Conservation (phyloP, 805 yeast species). For the Kodamaea restingae region DNA sequence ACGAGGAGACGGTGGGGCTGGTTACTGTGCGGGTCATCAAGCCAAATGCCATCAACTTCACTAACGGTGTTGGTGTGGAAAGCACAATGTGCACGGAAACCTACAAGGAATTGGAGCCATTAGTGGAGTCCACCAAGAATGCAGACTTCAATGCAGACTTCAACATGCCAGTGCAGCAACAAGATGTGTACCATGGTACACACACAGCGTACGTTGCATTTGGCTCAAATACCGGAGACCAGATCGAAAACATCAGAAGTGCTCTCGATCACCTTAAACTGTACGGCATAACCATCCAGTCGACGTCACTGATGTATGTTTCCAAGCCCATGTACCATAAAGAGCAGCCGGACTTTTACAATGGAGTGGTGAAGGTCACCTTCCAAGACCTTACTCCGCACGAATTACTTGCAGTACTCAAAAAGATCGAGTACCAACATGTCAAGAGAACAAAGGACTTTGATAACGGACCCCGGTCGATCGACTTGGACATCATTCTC, state of each 20-base stretch:
- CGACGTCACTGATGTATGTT: constrained; percentile 75
- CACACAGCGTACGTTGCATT: constrained; percentile 76
- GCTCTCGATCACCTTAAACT: constrained; percentile 49
- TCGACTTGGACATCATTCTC: constrained; percentile 83
- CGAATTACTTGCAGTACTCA: constrained; percentile 56
- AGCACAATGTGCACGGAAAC: constrained; percentile 47
- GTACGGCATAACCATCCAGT: constrained; percentile 43
- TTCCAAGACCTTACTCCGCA: constrained; percentile 59
- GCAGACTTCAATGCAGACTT: too few species aligned
- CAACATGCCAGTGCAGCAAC: constrained; percentile 6
- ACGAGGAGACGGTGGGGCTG: constrained; percentile 25
- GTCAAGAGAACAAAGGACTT: constrained; percentile 69
- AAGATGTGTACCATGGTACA: not conserved
- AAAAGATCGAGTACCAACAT: constrained; percentile 71
- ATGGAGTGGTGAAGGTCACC: constrained; percentile 71
- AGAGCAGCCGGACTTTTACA: constrained; percentile 77
- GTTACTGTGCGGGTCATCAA: constrained; percentile 67
- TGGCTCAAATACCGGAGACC: constrained; percentile 84
- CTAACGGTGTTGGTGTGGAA: constrained; percentile 88
- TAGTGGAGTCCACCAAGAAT: constrained; percentile 10
- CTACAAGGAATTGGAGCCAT: constrained; percentile 26
- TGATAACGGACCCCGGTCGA: constrained; percentile 88
- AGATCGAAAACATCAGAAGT: constrained; percentile 51
- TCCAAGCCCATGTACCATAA: constrained; percentile 89
- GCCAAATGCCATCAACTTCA: constrained; percentile 82